Conservation (phyloP, 169 alveolate genomes). For the Cryptosporidium canis region DNA sequence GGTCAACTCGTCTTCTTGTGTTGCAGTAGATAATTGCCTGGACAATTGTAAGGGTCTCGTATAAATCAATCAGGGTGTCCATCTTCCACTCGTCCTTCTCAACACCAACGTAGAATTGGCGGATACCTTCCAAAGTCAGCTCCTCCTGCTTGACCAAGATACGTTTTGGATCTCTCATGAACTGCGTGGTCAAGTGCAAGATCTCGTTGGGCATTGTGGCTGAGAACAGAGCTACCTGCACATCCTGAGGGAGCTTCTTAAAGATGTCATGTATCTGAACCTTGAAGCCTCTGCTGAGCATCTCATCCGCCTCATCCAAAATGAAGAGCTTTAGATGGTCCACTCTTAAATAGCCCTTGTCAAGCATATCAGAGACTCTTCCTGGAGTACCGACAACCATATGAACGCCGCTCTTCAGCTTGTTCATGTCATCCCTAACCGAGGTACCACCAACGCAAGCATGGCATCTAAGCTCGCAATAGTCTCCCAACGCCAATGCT, state of each 20-base stretch:
- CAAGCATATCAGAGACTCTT: slow-evolving; percentile 97
- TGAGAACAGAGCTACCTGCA: slow-evolving; percentile 92
- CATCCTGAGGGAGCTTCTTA: slow-evolving; percentile 84
- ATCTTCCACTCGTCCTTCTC: slow-evolving; percentile 97
- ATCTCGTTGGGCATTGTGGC: slow-evolving; percentile 98
- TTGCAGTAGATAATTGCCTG: slow-evolving; percentile 98
- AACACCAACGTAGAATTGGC: slow-evolving; percentile 97
- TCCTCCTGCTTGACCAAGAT: slow-evolving; percentile 97
- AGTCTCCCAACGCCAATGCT: slow-evolving; percentile 89
- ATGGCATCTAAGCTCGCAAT: slow-evolving; percentile 90
- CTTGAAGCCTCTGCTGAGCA: slow-evolving; percentile 98
- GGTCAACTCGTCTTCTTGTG: slow-evolving; percentile 95
- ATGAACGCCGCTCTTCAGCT: slow-evolving; percentile 96
- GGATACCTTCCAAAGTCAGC: slow-evolving; percentile 97
- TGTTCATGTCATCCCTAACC: slow-evolving; percentile 95
- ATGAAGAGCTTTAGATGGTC: slow-evolving; percentile 93
- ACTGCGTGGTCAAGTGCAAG: slow-evolving; percentile 93
- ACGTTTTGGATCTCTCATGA: slow-evolving; percentile 96
- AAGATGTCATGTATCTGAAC: slow-evolving; percentile 90
- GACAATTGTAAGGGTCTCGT: slow-evolving; percentile 97
- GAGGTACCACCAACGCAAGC: slow-evolving; percentile 99
- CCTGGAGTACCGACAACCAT: slow-evolving; percentile 99
- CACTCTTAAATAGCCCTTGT: slow-evolving; percentile 87
- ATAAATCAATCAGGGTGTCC: slow-evolving; percentile 94
- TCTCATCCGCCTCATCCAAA: slow-evolving; percentile 99